These are phyloP conservation scores for Microthlaspi erraticum DNA, from an alignment of 345 rosid species.

Conservation along the genomic window DNA sequence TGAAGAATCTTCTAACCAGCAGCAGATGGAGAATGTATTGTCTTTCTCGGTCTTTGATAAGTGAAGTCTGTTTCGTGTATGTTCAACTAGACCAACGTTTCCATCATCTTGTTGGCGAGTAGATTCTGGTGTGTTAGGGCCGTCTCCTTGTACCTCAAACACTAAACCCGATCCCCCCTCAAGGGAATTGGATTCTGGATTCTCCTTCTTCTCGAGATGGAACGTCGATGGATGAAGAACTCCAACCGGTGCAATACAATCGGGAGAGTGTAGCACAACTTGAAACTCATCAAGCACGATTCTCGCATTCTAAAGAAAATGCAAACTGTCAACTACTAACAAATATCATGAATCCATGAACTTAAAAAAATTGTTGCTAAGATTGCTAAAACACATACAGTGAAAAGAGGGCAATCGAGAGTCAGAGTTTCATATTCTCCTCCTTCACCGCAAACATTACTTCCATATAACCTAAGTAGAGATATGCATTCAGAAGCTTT, in stretches of 20 bases:
- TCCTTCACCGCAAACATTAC: constrained; percentile 98
- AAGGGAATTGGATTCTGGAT: constrained; percentile 36
- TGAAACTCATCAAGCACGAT: constrained; percentile 83
- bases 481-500: constrained; percentile 11
- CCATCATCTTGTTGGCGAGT: constrained; percentile 42
- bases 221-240: constrained; percentile 77
- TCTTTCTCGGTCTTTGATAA: constrained; percentile 62
- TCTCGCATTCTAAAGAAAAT: constrained; percentile 64
- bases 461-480: constrained; percentile 72
- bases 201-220: constrained; percentile 73
- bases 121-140: constrained; percentile 44
- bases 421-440: constrained; percentile 97
- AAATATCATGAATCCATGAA: constrained; percentile 1
- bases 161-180: constrained; percentile 53
- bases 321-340: constrained; percentile 11
- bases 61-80: constrained; percentile 49
- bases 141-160: constrained; percentile 68
- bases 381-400: constrained; percentile 51
- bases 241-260: constrained; percentile 93
- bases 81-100: constrained; percentile 48
- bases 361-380: neutral
- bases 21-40: constrained; percentile 68
- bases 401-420: constrained; percentile 93
- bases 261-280: constrained; percentile 78
- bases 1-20: constrained; percentile 80